These are phyloP conservation scores for Crepidotus variabilis DNA, from an alignment of 768 basidiomycete genomes.

Conservation along the genomic window DNA sequence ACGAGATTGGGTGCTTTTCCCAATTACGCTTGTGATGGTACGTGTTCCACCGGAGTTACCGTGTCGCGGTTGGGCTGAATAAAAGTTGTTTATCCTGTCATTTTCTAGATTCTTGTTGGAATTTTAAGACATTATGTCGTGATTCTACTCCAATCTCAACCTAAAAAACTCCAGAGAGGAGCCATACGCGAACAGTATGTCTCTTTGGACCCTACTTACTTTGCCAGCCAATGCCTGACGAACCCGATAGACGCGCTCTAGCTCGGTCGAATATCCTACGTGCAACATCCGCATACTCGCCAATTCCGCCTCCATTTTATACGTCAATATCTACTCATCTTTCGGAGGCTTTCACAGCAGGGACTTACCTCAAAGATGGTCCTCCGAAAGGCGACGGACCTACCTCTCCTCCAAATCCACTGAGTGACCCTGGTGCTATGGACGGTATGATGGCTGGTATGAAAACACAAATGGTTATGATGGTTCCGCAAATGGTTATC, in stretches of 20 bases:
- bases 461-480: constrained; percentile 99
- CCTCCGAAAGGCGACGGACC: constrained; percentile 59
- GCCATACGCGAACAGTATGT: constrained; percentile 92
- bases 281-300: constrained; percentile 75
- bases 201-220: background rate
- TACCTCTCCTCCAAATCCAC: constrained; percentile 67
- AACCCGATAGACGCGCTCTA: constrained; percentile 58
- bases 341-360: constrained; percentile 64
- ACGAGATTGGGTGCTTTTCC: constrained; percentile 91
- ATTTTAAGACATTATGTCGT: constrained; percentile 92
- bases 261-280: constrained; percentile 83
- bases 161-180: constrained; percentile 73
- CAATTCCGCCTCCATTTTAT: constrained; percentile 72
- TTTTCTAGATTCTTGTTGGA: constrained; percentile 82
- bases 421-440: constrained; percentile 89
- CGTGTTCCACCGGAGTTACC: constrained; percentile 19
- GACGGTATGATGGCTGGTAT: constrained; percentile 98
- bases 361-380: constrained; percentile 85
- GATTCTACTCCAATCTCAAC: constrained; percentile 74
- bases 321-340: constrained; percentile 72
- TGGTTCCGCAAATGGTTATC: constrained; percentile 97
- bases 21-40: constrained; percentile 97
- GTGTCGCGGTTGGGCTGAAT: background rate
- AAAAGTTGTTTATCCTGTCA: background rate
- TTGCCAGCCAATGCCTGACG: constrained; percentile 5